These are phyloP conservation scores for Penstemon newberryi DNA, from an alignment of 257 asterid genomes.

Conservation along the genomic window DNA sequence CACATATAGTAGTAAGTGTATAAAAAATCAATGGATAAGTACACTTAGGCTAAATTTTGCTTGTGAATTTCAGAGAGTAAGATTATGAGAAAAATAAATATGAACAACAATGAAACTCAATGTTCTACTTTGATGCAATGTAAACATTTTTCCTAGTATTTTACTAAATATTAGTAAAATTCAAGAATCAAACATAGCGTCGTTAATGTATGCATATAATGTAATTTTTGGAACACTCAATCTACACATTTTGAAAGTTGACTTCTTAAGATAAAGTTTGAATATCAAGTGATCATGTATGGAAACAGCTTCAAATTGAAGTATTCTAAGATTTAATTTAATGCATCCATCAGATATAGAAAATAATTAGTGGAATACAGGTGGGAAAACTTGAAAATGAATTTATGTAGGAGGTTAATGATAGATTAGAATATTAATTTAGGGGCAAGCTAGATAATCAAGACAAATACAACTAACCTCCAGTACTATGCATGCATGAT, in stretches of 20 bases:
- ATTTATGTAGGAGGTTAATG: constrained; percentile 14
- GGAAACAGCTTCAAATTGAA: constrained; percentile 19
- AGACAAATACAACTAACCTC: constrained; percentile 34
- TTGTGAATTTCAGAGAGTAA: too few relatives aligned
- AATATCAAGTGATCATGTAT: neutral
- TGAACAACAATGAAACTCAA: too few relatives aligned
- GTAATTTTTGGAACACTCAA: neutral
- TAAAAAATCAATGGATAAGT: too few relatives aligned
- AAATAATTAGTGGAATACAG: constrained; percentile 21
- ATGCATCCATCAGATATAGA: constrained; percentile 5
- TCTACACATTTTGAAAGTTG: constrained; percentile 3
- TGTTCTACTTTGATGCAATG: neutral
- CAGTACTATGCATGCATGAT: constrained; percentile 10
- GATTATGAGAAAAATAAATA: too few relatives aligned
- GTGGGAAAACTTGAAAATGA: constrained; percentile 28
- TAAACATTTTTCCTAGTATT: neutral
- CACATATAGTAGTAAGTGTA: too few relatives aligned
- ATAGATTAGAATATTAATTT: constrained; percentile 10
- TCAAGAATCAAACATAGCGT: too few relatives aligned
- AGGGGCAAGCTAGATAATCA: constrained; percentile 22
- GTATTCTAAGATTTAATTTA: constrained; percentile 4
- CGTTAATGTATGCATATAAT: too few relatives aligned
- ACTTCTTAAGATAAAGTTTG: constrained; percentile 10
- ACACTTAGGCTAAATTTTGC: too few relatives aligned
- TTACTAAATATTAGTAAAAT: neutral